Percentiles rank a stretch among this genome's conserved stretches.
These are phyloP conservation scores for Paxillus involutus DNA, from an alignment of 768 basidiomycete genomes.

Conservation along the genomic window DNA sequence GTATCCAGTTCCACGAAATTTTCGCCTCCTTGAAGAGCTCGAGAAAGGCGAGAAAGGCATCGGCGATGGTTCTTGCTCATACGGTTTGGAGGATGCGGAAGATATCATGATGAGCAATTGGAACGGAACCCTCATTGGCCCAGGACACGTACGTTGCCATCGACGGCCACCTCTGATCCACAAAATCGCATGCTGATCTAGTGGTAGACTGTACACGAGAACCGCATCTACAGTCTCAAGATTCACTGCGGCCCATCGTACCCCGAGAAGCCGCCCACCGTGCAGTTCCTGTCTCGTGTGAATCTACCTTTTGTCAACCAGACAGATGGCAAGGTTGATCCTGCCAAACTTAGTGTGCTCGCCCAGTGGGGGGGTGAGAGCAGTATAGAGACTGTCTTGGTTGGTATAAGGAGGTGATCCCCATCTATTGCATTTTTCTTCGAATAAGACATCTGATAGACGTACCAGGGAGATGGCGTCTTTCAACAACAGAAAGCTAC, in stretches of 20 bases:
- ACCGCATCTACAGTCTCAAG: conserved; percentile 95
- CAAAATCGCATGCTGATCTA: conserved; percentile 15
- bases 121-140: conserved; percentile 99
- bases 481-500: conserved; percentile 87
- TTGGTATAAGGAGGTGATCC: conserved; percentile 86
- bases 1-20: conserved; percentile 86
- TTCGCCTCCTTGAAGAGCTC: conserved; percentile 94
- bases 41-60: conserved; percentile 99
- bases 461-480: conserved; percentile 87
- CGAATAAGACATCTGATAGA: conserved; percentile 3
- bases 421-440: not conserved
- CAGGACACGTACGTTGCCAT: conserved; percentile 79
- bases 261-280: conserved; percentile 74
- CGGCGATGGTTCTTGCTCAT: conserved; percentile 96
- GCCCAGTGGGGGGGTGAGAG: conserved; percentile 70
- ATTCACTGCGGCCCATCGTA: conserved; percentile 79
- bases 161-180: conserved; percentile 4
- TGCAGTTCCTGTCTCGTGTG: conserved; percentile 86
- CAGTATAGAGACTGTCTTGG: conserved; percentile 86
- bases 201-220: conserved; percentile 91
- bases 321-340: conserved; percentile 76
- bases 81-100: conserved; percentile 92
- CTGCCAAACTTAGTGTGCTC: conserved; percentile 67
- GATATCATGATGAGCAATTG: conserved; percentile 98
- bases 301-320: conserved; percentile 91